Percentiles rank a stretch among this genome's conserved stretches.
phyloP scores from a whole-genome alignment of 2,329 filamentous ascomycete genomes.

The Stachybotrys chartarum region DNA sequence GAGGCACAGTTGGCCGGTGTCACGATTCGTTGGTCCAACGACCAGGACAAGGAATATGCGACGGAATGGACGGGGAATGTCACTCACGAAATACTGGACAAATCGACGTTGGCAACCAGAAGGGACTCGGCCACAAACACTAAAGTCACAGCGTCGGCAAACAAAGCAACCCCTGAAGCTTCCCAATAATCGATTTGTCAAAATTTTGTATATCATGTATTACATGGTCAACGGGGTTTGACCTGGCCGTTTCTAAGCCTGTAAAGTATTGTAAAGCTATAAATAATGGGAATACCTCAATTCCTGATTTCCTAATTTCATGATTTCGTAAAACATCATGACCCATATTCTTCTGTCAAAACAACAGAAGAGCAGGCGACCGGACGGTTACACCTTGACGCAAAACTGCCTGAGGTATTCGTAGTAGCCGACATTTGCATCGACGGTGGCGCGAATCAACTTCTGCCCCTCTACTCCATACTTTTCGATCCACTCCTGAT shows the following conservation, averaged over 20 bases:
- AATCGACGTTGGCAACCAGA: slow-evolving; percentile 10
- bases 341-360: not conserved
- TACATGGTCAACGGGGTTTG: not conserved
- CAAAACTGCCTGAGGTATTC: slow-evolving; percentile 77
- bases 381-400: slow-evolving; percentile 43
- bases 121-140: too few relatives aligned
- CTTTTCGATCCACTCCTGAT: slow-evolving; percentile 66
- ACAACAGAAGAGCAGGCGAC: not conserved
- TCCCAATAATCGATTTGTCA: too few relatives aligned
- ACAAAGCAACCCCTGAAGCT: too few relatives aligned
- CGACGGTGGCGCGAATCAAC: slow-evolving; percentile 62
- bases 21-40: slow-evolving; percentile 45
- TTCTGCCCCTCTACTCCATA: slow-evolving; percentile 65
- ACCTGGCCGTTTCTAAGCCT: not conserved
- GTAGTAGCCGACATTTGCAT: slow-evolving; percentile 67
- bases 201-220: not conserved
- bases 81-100: slow-evolving; percentile 35
- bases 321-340: too few relatives aligned
- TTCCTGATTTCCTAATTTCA: not conserved
- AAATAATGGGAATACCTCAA: not conserved
- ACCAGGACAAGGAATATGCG: slow-evolving; percentile 39
- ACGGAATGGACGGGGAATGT: slow-evolving; percentile 46
- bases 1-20: slow-evolving; percentile 27
- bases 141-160: too few relatives aligned
- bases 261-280: not conserved